phyloP scores from a whole-genome alignment of 148 eudicot species.

The Linanthus parryae region DNA sequence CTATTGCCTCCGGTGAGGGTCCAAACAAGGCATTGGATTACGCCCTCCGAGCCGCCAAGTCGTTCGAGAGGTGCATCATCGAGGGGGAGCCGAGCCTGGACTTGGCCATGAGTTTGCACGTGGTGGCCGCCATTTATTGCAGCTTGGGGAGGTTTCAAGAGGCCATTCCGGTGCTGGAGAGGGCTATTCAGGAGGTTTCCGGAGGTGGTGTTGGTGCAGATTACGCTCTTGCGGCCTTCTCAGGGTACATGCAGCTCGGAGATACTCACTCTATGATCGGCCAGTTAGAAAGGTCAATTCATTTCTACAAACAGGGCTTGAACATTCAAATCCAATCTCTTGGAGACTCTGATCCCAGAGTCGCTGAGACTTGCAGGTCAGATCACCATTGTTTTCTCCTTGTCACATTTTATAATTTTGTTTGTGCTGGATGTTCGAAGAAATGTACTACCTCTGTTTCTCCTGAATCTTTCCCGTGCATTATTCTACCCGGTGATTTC shows the following conservation, averaged over 20 bases:
- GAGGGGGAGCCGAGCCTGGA: slow-evolving; percentile 81
- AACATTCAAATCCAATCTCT: slow-evolving; percentile 71
- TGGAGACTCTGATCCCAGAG: slow-evolving; percentile 91
- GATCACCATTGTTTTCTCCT: no score
- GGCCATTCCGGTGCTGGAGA: slow-evolving; percentile 74
- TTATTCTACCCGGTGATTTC: no score
- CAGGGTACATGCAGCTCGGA: slow-evolving; percentile 95
- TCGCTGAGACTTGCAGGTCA: slow-evolving; percentile 96
- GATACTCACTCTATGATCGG: slow-evolving; percentile 95
- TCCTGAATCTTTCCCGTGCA: no score
- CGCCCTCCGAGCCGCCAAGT: slow-evolving; percentile 73
- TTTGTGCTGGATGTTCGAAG: no score
- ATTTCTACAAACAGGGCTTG: slow-evolving; percentile 76
- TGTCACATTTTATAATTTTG: no score
- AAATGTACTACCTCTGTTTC: no score
- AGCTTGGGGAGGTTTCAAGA: slow-evolving; percentile 76
- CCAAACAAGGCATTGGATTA: slow-evolving; percentile 79
- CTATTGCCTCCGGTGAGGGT: slow-evolving; percentile 85
- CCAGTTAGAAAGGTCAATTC: slow-evolving; percentile 70
- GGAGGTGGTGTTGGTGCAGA: slow-evolving; percentile 55
- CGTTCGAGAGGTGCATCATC: slow-evolving; percentile 63
- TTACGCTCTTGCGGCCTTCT: slow-evolving; percentile 85
- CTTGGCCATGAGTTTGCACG: slow-evolving; percentile 84
- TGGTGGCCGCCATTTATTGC: slow-evolving; percentile 89
- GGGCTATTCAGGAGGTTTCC: slow-evolving; percentile 79